Percentiles rank a stretch among this genome's conserved stretches.
Evolutionary conservation across 139 green algal genomes (phyloP).

Genomic region (Picochlorum costavermella): DNA sequence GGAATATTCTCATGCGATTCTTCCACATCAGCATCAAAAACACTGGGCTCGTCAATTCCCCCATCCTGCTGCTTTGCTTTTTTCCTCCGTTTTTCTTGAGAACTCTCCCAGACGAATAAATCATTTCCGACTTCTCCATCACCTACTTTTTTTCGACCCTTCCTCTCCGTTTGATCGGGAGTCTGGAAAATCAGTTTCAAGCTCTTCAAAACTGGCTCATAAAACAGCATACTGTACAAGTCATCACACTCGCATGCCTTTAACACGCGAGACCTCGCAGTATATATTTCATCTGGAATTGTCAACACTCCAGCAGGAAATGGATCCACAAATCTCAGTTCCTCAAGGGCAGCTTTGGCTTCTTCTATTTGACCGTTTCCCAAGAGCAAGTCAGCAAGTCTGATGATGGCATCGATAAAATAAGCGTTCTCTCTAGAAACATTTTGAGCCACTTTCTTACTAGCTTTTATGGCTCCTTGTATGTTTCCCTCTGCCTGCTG

Average conservation of each 20-base stretch:
- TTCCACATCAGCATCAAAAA: not conserved
- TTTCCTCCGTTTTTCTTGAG: not conserved
- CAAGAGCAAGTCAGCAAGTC: slow-evolving; percentile 76
- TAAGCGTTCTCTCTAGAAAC: slow-evolving; percentile 7
- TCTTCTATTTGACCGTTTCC: slow-evolving; percentile 68
- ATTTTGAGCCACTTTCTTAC: slow-evolving; percentile 18
- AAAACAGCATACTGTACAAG: slow-evolving; percentile 23
- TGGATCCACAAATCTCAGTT: not conserved
- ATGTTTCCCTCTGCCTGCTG: slow-evolving; percentile 18
- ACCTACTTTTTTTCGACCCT: not conserved
- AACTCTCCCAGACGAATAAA: not conserved
- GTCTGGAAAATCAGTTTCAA: slow-evolving; percentile 1
- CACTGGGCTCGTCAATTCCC: not conserved
- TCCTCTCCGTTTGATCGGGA: not conserved
- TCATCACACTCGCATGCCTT: slow-evolving; percentile 16
- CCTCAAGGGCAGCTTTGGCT: not conserved
- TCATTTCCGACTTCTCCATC: not conserved
- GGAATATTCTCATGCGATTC: not conserved
- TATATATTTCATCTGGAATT: not conserved
- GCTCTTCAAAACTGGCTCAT: slow-evolving; percentile 4
- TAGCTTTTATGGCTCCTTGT: slow-evolving; percentile 26
- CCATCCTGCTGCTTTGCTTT: not conserved
- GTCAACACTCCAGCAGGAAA: not conserved
- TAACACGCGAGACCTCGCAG: not conserved
- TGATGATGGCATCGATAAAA: slow-evolving; percentile 53